Conservation (phyloP, 306 rosid species). For the Cyamopsis tetragonoloba region DNA sequence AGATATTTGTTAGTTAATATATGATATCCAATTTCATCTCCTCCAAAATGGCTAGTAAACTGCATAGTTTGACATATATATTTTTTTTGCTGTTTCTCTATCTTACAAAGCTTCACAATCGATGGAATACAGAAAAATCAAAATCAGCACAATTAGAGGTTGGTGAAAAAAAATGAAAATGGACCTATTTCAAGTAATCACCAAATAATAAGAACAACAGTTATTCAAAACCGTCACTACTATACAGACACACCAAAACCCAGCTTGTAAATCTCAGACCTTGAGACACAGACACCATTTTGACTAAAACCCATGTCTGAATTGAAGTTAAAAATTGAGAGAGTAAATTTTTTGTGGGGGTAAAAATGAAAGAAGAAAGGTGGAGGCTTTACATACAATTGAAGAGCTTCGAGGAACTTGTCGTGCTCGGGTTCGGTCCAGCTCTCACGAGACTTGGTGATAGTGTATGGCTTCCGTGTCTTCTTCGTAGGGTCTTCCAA, state of each 20-base stretch:
- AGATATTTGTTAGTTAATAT: not conserved
- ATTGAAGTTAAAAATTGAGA: slow-evolving; percentile 8
- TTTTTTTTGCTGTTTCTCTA: not conserved
- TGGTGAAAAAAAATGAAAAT: not conserved
- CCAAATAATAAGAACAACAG: not conserved
- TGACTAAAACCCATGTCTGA: not conserved
- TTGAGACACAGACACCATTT: too few relatives aligned
- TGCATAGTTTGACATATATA: too few relatives aligned
- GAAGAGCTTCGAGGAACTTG: slow-evolving; percentile 95
- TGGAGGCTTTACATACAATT: slow-evolving; percentile 45
- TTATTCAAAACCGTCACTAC: too few relatives aligned
- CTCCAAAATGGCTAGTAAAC: not conserved
- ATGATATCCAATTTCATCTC: not conserved
- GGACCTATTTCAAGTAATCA: not conserved
- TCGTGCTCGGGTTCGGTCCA: slow-evolving; percentile 98
- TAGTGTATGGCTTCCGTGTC: slow-evolving; percentile 88
- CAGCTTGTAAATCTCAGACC: not conserved
- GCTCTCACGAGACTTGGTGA: slow-evolving; percentile 96
- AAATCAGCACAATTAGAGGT: not conserved
- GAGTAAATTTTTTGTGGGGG: too few relatives aligned
- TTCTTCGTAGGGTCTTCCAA: slow-evolving; percentile 69
- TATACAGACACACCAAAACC: too few relatives aligned
- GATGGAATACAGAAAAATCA: not conserved
- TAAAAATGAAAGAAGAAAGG: not conserved
- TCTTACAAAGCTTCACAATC: not conserved